A percentile compares a stretch with the other conserved stretches of the same genome.
These are phyloP conservation scores for Phytophthora meadii DNA, from an alignment of 352 stramenopile species.

Conservation along the genomic window DNA sequence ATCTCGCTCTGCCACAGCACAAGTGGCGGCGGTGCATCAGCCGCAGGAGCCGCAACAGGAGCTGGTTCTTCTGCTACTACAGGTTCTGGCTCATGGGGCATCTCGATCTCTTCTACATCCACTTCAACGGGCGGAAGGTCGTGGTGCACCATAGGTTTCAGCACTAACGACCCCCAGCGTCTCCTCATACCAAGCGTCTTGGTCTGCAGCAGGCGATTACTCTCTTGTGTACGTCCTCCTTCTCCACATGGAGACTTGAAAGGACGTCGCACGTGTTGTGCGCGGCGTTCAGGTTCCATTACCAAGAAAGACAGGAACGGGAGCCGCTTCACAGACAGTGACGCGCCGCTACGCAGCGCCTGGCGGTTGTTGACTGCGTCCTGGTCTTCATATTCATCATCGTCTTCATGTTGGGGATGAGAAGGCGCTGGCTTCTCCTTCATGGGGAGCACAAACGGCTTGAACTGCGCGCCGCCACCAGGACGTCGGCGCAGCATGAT, in stretches of 20 bases:
- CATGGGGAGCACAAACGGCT: conserved; percentile 78
- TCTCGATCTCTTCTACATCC: conserved; percentile 68
- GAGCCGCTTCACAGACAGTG: conserved; percentile 74
- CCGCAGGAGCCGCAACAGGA: conserved; percentile 18
- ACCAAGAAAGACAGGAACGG: conserved; percentile 87
- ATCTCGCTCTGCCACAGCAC: conserved; percentile 85
- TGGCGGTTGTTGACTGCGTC: conserved; percentile 56
- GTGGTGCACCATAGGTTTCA: conserved; percentile 70
- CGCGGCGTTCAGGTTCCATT: conserved; percentile 59
- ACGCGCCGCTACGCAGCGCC: conserved; percentile 56
- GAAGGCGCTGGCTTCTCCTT: conserved; percentile 36
- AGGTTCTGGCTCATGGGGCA: conserved; percentile 33
- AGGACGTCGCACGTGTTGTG: conserved; percentile 60
- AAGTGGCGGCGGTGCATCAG: conserved; percentile 64
- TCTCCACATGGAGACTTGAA: conserved; percentile 85
- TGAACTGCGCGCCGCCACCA: conserved; percentile 55
- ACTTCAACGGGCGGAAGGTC: conserved; percentile 68
- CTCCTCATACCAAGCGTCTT: conserved; percentile 88
- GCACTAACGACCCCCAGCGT: conserved; percentile 54
- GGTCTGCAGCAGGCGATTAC: conserved; percentile 74
- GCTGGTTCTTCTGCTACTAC: conserved; percentile 28
- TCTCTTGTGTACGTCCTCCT: conserved; percentile 67
- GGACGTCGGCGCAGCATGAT: conserved; percentile 52
- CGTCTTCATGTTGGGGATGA: conserved; percentile 11
- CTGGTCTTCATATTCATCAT: conserved; percentile 45